phyloP scores from a whole-genome alignment of 2,329 filamentous ascomycete genomes.

The Hymenoscyphus salicellus region DNA sequence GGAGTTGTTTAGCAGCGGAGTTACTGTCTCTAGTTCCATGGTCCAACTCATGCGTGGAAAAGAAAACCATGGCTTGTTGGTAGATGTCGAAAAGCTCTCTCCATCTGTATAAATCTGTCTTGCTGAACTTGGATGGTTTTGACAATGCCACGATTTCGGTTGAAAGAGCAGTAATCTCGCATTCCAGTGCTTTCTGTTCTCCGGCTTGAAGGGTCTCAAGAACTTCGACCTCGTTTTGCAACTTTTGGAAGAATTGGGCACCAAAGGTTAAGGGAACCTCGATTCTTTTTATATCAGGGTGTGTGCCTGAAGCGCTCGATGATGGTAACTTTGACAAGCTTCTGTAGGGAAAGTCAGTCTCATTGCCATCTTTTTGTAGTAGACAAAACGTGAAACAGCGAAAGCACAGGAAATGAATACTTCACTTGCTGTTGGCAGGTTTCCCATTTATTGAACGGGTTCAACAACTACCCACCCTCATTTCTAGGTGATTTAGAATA shows the following conservation, averaged over 20 bases:
- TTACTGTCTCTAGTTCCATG: conserved; percentile 64
- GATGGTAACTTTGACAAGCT: background rate
- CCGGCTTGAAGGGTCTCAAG: conserved; percentile 62
- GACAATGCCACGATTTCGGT: conserved; percentile 58
- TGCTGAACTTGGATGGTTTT: conserved; percentile 59
- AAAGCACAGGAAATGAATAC: no score
- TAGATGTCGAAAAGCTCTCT: conserved; percentile 80
- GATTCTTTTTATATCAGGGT: conserved; percentile 39
- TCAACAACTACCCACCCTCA: no score
- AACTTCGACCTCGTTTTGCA: conserved; percentile 67
- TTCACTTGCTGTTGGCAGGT: no score
- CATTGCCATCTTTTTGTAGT: background rate
- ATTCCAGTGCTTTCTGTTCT: conserved; percentile 62
- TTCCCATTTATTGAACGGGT: no score
- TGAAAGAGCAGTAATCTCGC: conserved; percentile 63
- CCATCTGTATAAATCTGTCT: conserved; percentile 71
- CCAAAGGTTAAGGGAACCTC: conserved; percentile 77
- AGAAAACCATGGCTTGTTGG: conserved; percentile 76
- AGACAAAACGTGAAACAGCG: background rate
- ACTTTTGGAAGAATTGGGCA: conserved; percentile 72
- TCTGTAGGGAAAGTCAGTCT: background rate
- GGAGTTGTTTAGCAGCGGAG: conserved; percentile 59
- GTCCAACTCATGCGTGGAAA: conserved; percentile 70
- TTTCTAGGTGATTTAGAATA: no score
- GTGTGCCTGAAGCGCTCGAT: background rate